Evolutionary conservation across 352 stramenopile species (phyloP).

Genomic region (Phytopythium ostracodes): DNA sequence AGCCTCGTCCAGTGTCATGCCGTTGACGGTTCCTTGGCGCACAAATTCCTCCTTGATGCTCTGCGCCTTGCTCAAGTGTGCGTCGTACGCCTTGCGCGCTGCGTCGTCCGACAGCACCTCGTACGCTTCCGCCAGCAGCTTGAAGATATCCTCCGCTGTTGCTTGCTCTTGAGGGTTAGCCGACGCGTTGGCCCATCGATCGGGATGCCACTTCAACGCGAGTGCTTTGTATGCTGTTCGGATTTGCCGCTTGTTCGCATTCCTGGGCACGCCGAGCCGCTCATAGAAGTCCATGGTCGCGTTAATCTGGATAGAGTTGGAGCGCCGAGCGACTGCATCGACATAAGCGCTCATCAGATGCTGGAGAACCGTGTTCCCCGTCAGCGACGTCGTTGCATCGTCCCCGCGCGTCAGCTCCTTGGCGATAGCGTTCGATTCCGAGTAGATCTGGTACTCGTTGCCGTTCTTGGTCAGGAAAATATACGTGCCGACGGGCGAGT

Average conservation of each 20-base stretch:
- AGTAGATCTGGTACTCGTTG: constrained; percentile 44
- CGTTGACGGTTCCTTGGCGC: constrained; percentile 67
- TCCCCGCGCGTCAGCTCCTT: constrained; percentile 41
- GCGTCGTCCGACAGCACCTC: constrained; percentile 71
- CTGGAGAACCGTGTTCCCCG: constrained; percentile 72
- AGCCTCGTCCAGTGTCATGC: constrained; percentile 82
- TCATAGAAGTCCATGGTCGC: constrained; percentile 85
- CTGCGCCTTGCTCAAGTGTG: constrained; percentile 36
- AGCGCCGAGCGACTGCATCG: constrained; percentile 58
- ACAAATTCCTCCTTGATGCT: constrained; percentile 76
- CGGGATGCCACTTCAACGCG: constrained; percentile 85
- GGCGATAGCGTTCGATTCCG: constrained; percentile 35
- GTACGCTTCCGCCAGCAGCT: constrained; percentile 80
- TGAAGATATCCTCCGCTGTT: constrained; percentile 77
- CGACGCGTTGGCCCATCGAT: constrained; percentile 57
- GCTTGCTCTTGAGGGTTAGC: constrained; percentile 52
- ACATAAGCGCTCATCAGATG: constrained; percentile 86
- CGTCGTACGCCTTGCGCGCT: constrained; percentile 61
- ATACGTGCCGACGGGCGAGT: constrained; percentile 72
- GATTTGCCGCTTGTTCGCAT: constrained; percentile 65
- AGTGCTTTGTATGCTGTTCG: constrained; percentile 69
- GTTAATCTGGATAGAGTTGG: constrained; percentile 77
- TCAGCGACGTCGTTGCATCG: constrained; percentile 48
- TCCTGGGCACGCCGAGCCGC: constrained; percentile 57
- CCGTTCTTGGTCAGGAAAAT: constrained; percentile 68